phyloP scores from a whole-genome alignment of 495 filamentous ascomycete genomes.

The Cercophora scortea region DNA sequence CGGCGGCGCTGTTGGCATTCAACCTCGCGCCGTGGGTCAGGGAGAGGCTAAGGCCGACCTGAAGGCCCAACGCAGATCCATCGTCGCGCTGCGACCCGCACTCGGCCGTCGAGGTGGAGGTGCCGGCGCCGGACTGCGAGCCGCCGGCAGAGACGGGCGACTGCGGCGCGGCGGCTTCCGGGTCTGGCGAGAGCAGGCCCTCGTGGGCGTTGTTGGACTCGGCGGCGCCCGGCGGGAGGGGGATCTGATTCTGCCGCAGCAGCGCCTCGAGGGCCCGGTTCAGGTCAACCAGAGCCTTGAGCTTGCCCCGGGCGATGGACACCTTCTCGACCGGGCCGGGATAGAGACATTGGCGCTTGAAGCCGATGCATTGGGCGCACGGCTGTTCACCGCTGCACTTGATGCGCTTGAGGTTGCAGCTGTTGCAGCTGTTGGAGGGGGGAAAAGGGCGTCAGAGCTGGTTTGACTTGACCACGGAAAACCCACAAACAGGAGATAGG shows the following conservation, averaged over 20 bases:
- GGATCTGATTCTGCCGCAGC: neutral
- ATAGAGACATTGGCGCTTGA: slow-evolving; percentile 25
- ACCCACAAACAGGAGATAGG: too few relatives aligned
- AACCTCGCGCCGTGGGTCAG: too few relatives aligned
- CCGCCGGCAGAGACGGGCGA: neutral
- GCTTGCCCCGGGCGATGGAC: slow-evolving; percentile 18
- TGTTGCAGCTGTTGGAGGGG: slow-evolving; percentile 27
- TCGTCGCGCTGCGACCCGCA: neutral
- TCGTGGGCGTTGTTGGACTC: too few relatives aligned
- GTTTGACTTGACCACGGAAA: neutral
- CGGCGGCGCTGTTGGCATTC: too few relatives aligned
- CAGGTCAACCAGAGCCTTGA: slow-evolving; percentile 18
- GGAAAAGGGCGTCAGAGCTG: neutral
- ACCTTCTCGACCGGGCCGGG: slow-evolving; percentile 21
- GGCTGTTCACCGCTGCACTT: slow-evolving; percentile 34
- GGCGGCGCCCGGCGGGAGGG: neutral
- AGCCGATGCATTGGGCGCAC: slow-evolving; percentile 23
- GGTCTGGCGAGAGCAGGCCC: neutral
- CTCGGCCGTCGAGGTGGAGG: neutral
- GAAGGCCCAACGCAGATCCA: too few relatives aligned
- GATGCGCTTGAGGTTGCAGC: slow-evolving; percentile 36
- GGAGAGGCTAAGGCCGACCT: too few relatives aligned
- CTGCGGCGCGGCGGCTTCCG: neutral
- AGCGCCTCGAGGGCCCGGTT: neutral
- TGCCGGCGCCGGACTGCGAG: neutral